A percentile compares a stretch with the other conserved stretches of the same genome.
These are phyloP conservation scores for Gossypium rotundifolium DNA, from an alignment of 345 rosid species.

Conservation along the genomic window DNA sequence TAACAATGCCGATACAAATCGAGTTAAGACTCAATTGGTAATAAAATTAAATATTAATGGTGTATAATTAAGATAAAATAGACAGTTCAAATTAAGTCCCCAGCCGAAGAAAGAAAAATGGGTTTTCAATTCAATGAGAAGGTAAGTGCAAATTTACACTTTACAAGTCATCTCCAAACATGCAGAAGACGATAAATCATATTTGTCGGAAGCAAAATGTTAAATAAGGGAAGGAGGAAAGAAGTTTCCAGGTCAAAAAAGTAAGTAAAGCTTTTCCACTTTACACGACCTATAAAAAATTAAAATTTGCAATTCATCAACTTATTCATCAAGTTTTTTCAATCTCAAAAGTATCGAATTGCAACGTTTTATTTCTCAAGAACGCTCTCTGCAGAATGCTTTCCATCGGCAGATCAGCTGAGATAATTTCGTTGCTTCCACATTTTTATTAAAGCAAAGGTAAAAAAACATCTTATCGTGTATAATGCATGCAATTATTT, in stretches of 20 bases:
- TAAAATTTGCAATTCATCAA: not conserved
- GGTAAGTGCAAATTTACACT: not conserved
- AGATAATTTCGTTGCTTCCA: not conserved
- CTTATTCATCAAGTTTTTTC: not conserved
- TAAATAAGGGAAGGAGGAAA: not conserved
- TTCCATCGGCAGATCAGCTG: not conserved
- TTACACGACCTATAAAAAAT: not conserved
- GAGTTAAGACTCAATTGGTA: too few relatives aligned
- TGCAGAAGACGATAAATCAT: not conserved
- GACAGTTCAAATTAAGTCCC: too few relatives aligned
- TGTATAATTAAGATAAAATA: too few relatives aligned
- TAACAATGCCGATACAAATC: too few relatives aligned
- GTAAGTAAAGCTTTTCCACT: not conserved
- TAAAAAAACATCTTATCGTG: not conserved
- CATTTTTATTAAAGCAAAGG: not conserved
- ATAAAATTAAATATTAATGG: too few relatives aligned
- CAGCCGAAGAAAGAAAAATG: too few relatives aligned
- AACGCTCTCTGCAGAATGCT: not conserved
- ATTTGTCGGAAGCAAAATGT: not conserved
- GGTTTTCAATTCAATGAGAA: too few relatives aligned
- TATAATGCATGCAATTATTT: not conserved
- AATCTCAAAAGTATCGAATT: not conserved
- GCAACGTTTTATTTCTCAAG: not conserved
- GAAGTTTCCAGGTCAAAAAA: slow-evolving; percentile 4
- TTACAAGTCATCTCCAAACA: not conserved